These are phyloP conservation scores for Salix purpurea DNA, from an alignment of 345 rosid genomes.

Conservation along the genomic window DNA sequence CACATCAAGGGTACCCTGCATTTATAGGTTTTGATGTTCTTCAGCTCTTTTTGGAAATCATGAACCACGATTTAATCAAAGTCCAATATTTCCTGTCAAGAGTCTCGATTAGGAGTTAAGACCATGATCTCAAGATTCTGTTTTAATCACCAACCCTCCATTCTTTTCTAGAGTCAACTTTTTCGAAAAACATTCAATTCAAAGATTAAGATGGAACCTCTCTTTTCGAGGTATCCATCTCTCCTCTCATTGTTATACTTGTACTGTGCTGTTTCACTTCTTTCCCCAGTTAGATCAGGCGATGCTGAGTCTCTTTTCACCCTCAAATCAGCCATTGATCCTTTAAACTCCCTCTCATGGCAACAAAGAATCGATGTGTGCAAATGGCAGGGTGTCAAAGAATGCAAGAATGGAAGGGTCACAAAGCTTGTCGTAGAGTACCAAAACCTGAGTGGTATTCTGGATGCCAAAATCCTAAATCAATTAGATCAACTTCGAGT, in stretches of 20 bases:
- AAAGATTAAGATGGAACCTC: constrained; percentile 21
- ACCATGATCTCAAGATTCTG: constrained; percentile 8
- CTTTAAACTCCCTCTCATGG: constrained; percentile 55
- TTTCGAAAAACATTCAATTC: background rate
- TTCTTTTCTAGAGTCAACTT: background rate
- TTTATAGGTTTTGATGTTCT: background rate
- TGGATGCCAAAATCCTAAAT: constrained; percentile 46
- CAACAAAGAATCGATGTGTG: constrained; percentile 44
- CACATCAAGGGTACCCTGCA: background rate
- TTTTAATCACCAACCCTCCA: background rate
- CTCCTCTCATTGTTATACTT: constrained; percentile 22
- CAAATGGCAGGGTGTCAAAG: constrained; percentile 70
- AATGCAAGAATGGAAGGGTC: constrained; percentile 71
- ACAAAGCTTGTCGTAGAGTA: constrained; percentile 75
- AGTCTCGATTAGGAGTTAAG: background rate
- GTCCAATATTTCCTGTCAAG: too few relatives aligned
- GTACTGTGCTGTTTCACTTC: constrained; percentile 13
- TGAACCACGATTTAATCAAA: too few relatives aligned
- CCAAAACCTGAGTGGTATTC: constrained; percentile 58
- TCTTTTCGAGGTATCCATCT: constrained; percentile 26
- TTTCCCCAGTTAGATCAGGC: constrained; percentile 53
- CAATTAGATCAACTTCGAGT: constrained; percentile 82
- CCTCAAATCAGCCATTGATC: constrained; percentile 71
- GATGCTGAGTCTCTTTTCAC: constrained; percentile 61
- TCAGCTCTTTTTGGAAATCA: constrained; percentile 15